Percentiles rank a stretch among this genome's conserved stretches.
These are phyloP conservation scores for Suillus weaverae DNA, from an alignment of 768 basidiomycete species.

Conservation along the genomic window DNA sequence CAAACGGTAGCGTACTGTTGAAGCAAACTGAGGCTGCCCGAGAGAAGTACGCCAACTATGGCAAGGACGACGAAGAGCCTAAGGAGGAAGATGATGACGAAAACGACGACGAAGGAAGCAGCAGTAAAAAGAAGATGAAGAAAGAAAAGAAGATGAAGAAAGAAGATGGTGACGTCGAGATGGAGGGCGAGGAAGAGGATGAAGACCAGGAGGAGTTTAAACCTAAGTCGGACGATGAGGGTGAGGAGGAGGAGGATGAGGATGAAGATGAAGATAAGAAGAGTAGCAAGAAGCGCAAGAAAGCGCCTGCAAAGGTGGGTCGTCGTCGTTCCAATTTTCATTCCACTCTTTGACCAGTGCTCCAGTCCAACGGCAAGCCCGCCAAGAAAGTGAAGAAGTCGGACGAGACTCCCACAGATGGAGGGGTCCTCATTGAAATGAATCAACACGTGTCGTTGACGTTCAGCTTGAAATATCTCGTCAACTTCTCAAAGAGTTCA, in stretches of 20 bases:
- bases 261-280: slow-evolving; percentile 49
- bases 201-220: slow-evolving; percentile 41
- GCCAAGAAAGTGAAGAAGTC: slow-evolving; percentile 62
- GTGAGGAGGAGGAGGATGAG: slow-evolving; percentile 49
- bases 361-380: slow-evolving; percentile 35
- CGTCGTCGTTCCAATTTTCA: not conserved
- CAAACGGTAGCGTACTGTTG: slow-evolving; percentile 84
- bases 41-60: slow-evolving; percentile 41
- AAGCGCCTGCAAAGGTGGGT: slow-evolving; percentile 49
- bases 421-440: slow-evolving; percentile 78
- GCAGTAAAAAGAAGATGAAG: slow-evolving; percentile 27
- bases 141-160: slow-evolving; percentile 46
- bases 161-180: slow-evolving; percentile 44
- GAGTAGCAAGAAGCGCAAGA: slow-evolving; percentile 71
- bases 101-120: slow-evolving; percentile 42
- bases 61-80: slow-evolving; percentile 43
- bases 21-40: slow-evolving; percentile 66
- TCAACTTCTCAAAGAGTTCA: slow-evolving; percentile 92
- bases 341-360: slow-evolving; percentile 23
- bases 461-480: slow-evolving; percentile 95
- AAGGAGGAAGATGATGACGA: slow-evolving; percentile 41
- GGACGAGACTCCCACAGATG: slow-evolving; percentile 53
- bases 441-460: slow-evolving; percentile 89
- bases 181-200: slow-evolving; percentile 51
- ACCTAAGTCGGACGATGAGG: slow-evolving; percentile 44